These are phyloP conservation scores for Parmales sp. DNA, from an alignment of 108 stramenopile genomes.

Conservation along the genomic window DNA sequence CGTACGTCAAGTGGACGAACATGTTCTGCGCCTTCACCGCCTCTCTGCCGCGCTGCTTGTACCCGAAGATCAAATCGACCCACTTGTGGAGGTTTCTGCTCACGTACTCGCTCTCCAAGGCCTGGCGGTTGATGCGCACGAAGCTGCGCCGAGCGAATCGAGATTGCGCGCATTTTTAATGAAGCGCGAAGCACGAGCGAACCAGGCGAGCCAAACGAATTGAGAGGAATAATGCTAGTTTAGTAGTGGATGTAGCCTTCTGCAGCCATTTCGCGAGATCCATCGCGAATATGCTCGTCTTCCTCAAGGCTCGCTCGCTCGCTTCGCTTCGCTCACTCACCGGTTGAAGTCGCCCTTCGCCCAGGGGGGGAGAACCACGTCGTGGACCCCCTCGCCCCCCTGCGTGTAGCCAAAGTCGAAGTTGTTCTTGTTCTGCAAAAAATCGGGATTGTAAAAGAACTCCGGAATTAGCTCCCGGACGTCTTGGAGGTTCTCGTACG, in stretches of 20 bases:
- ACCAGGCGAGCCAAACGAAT: too few species aligned
- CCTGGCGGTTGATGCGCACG: constrained; percentile 69
- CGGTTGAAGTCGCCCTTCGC: constrained; percentile 81
- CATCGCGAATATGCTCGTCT: too few species aligned
- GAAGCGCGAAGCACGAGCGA: too few species aligned
- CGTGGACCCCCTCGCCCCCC: constrained; percentile 61
- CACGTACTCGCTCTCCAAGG: constrained; percentile 81
- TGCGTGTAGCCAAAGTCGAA: constrained; percentile 81
- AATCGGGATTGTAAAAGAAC: constrained; percentile 91
- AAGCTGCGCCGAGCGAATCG: too few species aligned
- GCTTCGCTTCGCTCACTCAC: too few species aligned
- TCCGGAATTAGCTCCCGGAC: constrained; percentile 97
- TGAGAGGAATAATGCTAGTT: too few species aligned
- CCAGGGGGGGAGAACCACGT: constrained; percentile 86
- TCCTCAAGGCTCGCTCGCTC: too few species aligned
- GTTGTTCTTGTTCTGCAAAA: constrained; percentile 70
- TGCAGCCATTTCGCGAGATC: too few species aligned
- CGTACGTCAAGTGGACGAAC: constrained; percentile 95
- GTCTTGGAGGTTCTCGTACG: constrained; percentile 78
- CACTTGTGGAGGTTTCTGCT: constrained; percentile 83
- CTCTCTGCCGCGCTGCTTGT: constrained; percentile 75
- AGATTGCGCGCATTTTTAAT: too few species aligned
- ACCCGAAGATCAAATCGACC: constrained; percentile 96
- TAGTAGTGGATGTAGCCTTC: too few species aligned
- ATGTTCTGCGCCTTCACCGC: constrained; percentile 76